Percentiles rank a stretch among this genome's conserved stretches.
Evolutionary conservation across 2,329 filamentous ascomycete species (phyloP).

Genomic region (Exophiala dermatitidis): DNA sequence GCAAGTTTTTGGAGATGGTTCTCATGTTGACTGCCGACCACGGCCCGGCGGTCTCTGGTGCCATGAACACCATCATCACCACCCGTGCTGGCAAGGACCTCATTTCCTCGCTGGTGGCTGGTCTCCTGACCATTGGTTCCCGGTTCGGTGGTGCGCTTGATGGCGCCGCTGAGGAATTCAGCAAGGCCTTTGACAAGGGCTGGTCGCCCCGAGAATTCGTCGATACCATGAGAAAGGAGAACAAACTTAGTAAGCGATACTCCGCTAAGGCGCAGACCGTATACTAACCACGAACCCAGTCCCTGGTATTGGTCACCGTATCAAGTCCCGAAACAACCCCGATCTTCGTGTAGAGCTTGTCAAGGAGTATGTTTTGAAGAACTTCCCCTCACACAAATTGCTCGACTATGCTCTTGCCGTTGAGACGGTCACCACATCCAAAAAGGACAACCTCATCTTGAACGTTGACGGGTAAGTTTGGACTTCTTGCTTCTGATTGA

Average conservation of each 20-base stretch:
- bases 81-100: conserved; percentile 98
- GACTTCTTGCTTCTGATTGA: background rate
- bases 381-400: conserved; percentile 96
- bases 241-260: conserved; percentile 75
- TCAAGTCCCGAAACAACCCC: conserved; percentile 99
- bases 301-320: conserved; percentile 95
- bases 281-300: conserved; percentile 45
- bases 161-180: conserved; percentile 96
- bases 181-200: conserved; percentile 95
- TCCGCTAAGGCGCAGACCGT: no score
- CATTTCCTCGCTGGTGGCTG: conserved; percentile 88
- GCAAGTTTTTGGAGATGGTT: conserved; percentile 99
- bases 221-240: conserved; percentile 97
- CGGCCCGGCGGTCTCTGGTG: conserved; percentile 96
- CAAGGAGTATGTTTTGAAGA: conserved; percentile 96
- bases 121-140: conserved; percentile 96
- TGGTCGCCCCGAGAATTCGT: conserved; percentile 98
- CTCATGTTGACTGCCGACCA: conserved; percentile 99
- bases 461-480: conserved; percentile 67
- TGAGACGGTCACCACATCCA: conserved; percentile 95
- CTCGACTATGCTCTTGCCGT: conserved; percentile 98
- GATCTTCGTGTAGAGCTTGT: conserved; percentile 99
- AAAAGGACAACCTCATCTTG: conserved; percentile 99
- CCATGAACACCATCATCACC: conserved; percentile 99
- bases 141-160: conserved; percentile 98